Percentiles rank a stretch among this genome's conserved stretches.
These are phyloP conservation scores for Fusarium sp. DNA, from an alignment of 2,329 filamentous ascomycete genomes.

Conservation along the genomic window DNA sequence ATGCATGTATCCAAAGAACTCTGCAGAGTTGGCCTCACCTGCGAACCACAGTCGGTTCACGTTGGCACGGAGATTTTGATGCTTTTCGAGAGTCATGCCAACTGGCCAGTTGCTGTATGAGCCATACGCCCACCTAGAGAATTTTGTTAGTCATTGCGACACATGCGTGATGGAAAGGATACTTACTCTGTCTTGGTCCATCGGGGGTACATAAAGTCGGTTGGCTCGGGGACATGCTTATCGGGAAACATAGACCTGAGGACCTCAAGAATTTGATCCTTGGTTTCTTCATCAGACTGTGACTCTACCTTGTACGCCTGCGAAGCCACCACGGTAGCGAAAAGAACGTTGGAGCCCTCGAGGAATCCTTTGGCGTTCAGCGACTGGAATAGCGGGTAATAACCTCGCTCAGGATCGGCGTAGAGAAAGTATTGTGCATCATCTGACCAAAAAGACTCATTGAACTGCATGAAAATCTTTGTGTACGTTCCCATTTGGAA, in stretches of 20 bases:
- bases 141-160: constrained; percentile 1
- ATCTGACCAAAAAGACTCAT: constrained; percentile 71
- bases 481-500: constrained; percentile 79
- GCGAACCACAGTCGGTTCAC: constrained; percentile 71
- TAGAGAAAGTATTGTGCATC: constrained; percentile 58
- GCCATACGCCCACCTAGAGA: constrained; percentile 59
- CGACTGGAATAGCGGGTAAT: constrained; percentile 71
- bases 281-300: constrained; percentile 68
- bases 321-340: constrained; percentile 59
- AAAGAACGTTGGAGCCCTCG: constrained; percentile 71
- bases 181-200: constrained; percentile 40
- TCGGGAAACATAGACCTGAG: constrained; percentile 71
- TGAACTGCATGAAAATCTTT: constrained; percentile 78
- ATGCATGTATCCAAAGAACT: constrained; percentile 75
- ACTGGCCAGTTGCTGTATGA: constrained; percentile 76
- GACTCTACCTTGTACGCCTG: constrained; percentile 63
- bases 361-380: constrained; percentile 67
- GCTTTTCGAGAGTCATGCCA: constrained; percentile 70
- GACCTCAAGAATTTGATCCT: constrained; percentile 66
- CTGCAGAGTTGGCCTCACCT: constrained; percentile 70
- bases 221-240: constrained; percentile 67
- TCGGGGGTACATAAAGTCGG: constrained; percentile 67
- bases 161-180: accelerated
- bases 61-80: constrained; percentile 76
- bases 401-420: constrained; percentile 55